Evolutionary conservation across 495 filamentous ascomycete species (phyloP), one percentile per base, ranked within the genome.

Genomic region (Penicillium longicatenatum): DNA sequence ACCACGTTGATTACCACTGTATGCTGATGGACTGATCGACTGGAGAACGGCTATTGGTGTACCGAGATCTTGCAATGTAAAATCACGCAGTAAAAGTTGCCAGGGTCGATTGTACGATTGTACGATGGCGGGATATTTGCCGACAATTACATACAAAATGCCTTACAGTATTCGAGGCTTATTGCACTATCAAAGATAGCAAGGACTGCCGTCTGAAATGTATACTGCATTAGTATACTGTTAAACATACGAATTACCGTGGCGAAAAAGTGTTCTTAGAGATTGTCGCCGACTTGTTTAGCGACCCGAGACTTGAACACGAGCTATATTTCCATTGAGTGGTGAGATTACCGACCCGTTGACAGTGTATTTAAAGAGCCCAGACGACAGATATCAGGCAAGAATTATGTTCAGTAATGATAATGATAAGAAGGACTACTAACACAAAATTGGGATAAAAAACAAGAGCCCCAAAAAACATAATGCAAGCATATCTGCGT

Each of bases 341-440:
- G 12, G 12, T 14, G 9, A 12, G 12, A 11, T 35, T 10, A 10
- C 31, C 12, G 9, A 35, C 31, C 1, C 31, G 2, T 35, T 35
- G 12, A 35, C 3, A 12, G 8, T 11, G 9, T 11, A 35, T 35
- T 35, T 12, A 9, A 2, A n/a, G 20, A 11, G 6, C 19, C 19
- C 21, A 8, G 26, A 30, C 29, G 2, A 17, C 37, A 51, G 17
- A 33, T 17, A 19, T 24, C 0, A 12, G 50, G 24, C 5, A 39
- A 24, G n/a, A 39, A 54, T 35, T 54, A 54, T 54, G 52, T 54
- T 39, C 52, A 43, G n/a, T 31, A 17, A 9, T 20, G 7, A 46
- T 46, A 30, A 16, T n/a, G n/a, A n/a, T n/a, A n/a, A n/a, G n/a
- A 2, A 22, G 3, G 6, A 51, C 31, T 45, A 45, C 29, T 45